phyloP scores from a whole-genome alignment of 441 rosid genomes.

The Pelargonium citronellum region DNA sequence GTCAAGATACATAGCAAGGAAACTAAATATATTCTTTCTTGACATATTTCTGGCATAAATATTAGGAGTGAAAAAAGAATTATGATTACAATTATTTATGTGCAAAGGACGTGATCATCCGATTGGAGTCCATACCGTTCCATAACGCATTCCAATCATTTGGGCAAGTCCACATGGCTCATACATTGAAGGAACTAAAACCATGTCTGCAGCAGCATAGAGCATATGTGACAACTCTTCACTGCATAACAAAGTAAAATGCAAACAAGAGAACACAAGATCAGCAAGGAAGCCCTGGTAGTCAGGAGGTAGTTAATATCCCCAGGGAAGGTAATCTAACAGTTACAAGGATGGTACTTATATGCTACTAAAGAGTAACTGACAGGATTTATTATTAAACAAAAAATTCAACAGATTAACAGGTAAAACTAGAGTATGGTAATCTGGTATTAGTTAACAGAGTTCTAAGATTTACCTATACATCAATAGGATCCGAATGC shows the following conservation, averaged over 20 bases:
- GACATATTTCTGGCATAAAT: not conserved
- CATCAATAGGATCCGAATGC: constrained; percentile 40
- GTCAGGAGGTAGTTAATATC: not conserved
- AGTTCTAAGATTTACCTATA: constrained; percentile 35
- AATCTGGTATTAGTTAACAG: too few species aligned
- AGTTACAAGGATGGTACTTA: not conserved
- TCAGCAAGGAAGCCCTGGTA: not conserved
- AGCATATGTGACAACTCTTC: constrained; percentile 63
- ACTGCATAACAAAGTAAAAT: constrained; percentile 25
- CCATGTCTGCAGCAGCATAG: constrained; percentile 57
- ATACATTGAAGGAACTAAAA: constrained; percentile 53
- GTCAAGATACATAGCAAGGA: not conserved
- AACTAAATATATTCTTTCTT: not conserved
- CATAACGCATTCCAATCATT: constrained; percentile 59
- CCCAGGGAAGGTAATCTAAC: not conserved
- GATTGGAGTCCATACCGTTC: constrained; percentile 36
- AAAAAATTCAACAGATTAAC: not conserved
- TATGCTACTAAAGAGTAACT: not conserved
- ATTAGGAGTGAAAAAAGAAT: not conserved
- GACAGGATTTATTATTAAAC: not conserved
- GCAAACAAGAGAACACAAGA: constrained; percentile 7
- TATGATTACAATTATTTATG: not conserved
- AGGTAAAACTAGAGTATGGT: not conserved
- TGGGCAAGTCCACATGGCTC: constrained; percentile 65
- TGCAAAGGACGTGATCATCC: not conserved